Percentiles rank a stretch among this genome's conserved stretches.
Evolutionary conservation across 2,329 filamentous ascomycete genomes (phyloP).

Genomic region (Stemphylium beticola): DNA sequence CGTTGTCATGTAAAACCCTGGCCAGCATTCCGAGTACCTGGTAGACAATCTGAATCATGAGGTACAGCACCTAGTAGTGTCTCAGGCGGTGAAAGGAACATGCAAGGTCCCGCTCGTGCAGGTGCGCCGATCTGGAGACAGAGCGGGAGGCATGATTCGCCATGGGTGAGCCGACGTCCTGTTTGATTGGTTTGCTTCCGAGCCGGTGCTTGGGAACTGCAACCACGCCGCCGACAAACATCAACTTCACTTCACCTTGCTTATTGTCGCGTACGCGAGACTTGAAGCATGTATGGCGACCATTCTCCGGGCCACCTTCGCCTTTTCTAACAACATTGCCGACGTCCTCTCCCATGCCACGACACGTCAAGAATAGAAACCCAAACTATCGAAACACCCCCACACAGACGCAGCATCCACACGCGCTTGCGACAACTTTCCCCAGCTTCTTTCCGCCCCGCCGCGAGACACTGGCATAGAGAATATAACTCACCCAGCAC

Average conservation of each 20-base stretch:
- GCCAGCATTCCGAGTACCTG: slow-evolving; percentile 4
- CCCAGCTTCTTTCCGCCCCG: not conserved
- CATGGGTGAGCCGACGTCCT: slow-evolving; percentile 13
- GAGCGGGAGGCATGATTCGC: slow-evolving; percentile 12
- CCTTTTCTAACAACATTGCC: not conserved
- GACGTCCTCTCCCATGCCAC: too few species aligned
- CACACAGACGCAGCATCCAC: too few species aligned
- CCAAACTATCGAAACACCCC: too few species aligned
- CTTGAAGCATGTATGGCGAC: not conserved
- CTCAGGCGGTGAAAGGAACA: slow-evolving; percentile 15
- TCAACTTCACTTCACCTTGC: not conserved
- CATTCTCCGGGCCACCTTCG: not conserved
- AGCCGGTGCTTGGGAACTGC: slow-evolving; percentile 1
- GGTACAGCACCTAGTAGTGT: slow-evolving; percentile 6
- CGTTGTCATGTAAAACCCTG: not conserved
- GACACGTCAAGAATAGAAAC: too few species aligned
- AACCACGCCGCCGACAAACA: not conserved
- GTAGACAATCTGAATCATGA: slow-evolving; percentile 2
- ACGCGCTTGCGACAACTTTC: not conserved
- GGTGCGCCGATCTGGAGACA: slow-evolving; percentile 18
- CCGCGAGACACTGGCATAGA: not conserved
- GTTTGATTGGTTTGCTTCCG: slow-evolving; percentile 17
- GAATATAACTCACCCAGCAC: not conserved
- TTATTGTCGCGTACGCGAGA: not conserved
- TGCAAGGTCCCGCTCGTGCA: slow-evolving; percentile 29